Base-by-base conservation (phyloP, 129 eudicot species). In the Artemisia annua region DNA sequence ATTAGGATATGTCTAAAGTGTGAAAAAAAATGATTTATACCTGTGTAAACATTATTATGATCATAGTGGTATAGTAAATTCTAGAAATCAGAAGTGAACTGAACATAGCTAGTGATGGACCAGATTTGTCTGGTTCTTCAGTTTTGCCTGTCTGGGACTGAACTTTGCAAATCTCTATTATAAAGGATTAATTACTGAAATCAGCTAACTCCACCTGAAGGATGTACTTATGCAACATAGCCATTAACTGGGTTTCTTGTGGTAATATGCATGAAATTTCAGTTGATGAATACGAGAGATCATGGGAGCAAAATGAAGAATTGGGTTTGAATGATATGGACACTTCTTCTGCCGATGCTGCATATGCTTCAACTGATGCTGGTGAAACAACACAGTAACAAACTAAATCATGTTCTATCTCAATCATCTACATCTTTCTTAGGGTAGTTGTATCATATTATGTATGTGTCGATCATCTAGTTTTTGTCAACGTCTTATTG, bases 281-380 rank as follows among this genome's bases (percentile, higher is more conserved):
- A 94, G 97, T 77, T 80, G 94, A 86, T 75, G 96, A 88, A 62
- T 90, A 94, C 11, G 97, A 87, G 85, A 86, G 99, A 65, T 84
- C 92, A 8, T 94, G 96, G 96, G 97, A 94, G 71, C 99, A 94
- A 74, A 94, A 94, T 46, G 99, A 94, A 83, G 99, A 94, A 73
- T 78, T 90, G 82, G 99, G 99, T 14, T 84, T 94, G 54, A 94
- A 90, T 51, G 99, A 90, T 73, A 94, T 94, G 93, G 99, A 94
- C 85, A 94, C 99, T 30, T 87, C 97, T 16, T 83, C 90, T 22
- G 99, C 96, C 19, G 97, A 94, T 76, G 96, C 75, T 74, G 98
- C 97, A 46, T 90, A 94, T 76, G 70, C 49, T 43, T 80, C 79
- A 67, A 60, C 75, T 3, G 71, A 71, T 63, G 75, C 81, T 55